Evolutionary conservation across 345 rosid genomes (phyloP), one percentile per base, ranked within the genome.

Genomic region (Aurinia saxatilis): DNA sequence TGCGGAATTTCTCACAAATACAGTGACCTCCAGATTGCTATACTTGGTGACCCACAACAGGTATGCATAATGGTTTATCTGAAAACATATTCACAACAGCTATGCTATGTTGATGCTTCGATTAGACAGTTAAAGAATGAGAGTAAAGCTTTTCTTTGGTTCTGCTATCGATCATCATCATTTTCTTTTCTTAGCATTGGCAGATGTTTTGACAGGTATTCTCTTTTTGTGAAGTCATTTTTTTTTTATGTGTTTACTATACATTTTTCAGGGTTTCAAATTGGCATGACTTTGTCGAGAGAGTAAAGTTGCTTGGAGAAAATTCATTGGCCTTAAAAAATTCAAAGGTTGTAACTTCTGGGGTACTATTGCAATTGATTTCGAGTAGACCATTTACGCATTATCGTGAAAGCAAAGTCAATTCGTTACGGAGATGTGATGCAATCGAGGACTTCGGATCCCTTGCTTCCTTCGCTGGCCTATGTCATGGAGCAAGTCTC

Each of bases 11-110:
- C 75, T 93, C 63, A 80, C 73, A 57, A 73, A 87, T 71, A 86
- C 79, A 73, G 80, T 79, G 40, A 82, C 83, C 64, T 83, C 95
- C 34, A 85, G 84, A 66, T 81, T 93, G 67, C 78, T 93, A 40
- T 79, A 70, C 80, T 62, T 93, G 74, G 96, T 88, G 14, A 70
- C 71, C 31, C 79, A 31, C 60, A 85, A 86, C 79, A 67, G 91
- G 99, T 93, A 79, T 53, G 96, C 70, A 47, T 16, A 19, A 21
- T 13, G 8, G 35, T 39, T 62, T 3, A 14, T 63, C 39, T 15
- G 8, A 29, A 9, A 53, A 31, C 51, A 16, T 47, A 31, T 15
- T 37, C 12, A 38, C 10, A 29, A 14, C 31, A 27, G 5, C 29
- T 39, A 2, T 23, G 46, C 18, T 10, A n/a, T 42, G 27, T 38